Base-by-base conservation (phyloP, 257 asterid species). In the Solanum pinnatisectum region DNA sequence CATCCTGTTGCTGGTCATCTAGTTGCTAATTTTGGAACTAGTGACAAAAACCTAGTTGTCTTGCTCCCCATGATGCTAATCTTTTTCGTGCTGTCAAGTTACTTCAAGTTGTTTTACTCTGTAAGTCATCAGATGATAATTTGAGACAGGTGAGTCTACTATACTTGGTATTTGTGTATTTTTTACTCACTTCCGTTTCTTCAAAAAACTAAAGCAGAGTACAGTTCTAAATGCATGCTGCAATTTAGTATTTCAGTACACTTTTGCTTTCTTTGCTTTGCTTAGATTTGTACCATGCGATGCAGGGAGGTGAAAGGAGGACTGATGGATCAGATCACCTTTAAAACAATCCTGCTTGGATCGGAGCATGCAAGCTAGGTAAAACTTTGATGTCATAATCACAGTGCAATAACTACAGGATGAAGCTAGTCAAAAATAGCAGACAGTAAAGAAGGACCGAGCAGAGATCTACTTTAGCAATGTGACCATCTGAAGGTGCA, bases 401-500 rank as follows among this genome's bases (percentile, higher is more conserved):
- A 39, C 25, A 65, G 20, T 10, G 20, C 71, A 84, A 63, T 42
- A 27, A 39, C 40, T 72, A 94, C 91, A 92, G 84, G 83, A 89
- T 77, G 88, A 93, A 65, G 76, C 81, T 86, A 67, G 90, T 59
- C 25, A 92, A 89, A 89, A 92, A 36, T 89, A 93, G 83, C 71
- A 88, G 68, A 12, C 70, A 90, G 87, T 86, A 88, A 70, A 92
- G 91, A 89, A 92, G 79, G 91, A 89, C 86, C 84, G 90, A 18
- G 13, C 39, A 68, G 5, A 89, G 77, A 52, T 40, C 84, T n/a
- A 94, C 90, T 79, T 16, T 83, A 37, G 90, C 49, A 86, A 88
- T 52, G 84, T 87, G 88, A 87, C 92, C 88, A 46, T 83, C 87
- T 72, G 98, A 91, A 20, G 93, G 93, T 71, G 96, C 87, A 18